Conservation (phyloP, 2,329 filamentous ascomycete species). For the Claviceps spartinae region DNA sequence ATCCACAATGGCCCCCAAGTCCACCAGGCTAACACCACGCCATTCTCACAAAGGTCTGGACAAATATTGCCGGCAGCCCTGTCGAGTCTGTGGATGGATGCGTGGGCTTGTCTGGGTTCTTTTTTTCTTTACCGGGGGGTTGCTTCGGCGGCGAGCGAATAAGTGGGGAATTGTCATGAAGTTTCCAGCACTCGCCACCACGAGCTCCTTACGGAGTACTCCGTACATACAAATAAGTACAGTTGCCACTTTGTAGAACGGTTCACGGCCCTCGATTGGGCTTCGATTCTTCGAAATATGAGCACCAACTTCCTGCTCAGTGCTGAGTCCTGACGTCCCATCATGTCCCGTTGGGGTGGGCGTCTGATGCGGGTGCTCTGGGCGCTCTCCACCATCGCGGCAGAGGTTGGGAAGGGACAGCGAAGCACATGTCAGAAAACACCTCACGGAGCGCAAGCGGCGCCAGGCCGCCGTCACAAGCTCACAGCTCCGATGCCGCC, state of each 20-base stretch:
- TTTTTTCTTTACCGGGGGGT: constrained; percentile 3
- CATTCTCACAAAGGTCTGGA: neutral
- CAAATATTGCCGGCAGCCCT: neutral
- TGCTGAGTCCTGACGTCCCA: neutral
- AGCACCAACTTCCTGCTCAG: too few species aligned
- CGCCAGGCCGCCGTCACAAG: neutral
- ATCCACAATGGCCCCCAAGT: constrained; percentile 1
- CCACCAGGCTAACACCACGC: neutral
- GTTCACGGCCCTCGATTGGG: too few species aligned
- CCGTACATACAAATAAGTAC: too few species aligned
- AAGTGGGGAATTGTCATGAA: constrained; percentile 8
- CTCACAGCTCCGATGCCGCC: constrained; percentile 4
- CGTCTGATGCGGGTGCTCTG: neutral
- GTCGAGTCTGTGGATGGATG: neutral
- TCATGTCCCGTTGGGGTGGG: neutral
- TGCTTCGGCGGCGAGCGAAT: constrained; percentile 8
- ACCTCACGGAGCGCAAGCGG: constrained; percentile 6
- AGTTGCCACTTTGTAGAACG: too few species aligned
- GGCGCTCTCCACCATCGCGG: neutral
- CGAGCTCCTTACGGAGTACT: too few species aligned
- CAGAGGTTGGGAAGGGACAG: neutral
- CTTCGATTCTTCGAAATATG: too few species aligned
- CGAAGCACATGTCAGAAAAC: constrained; percentile 14
- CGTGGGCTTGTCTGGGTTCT: constrained; percentile 5
- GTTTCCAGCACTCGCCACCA: neutral